A percentile compares a stretch with the other conserved stretches of the same genome.
These are phyloP conservation scores for Aspergillus brasiliensis DNA, from an alignment of 2,329 filamentous ascomycete species.

Conservation along the genomic window DNA sequence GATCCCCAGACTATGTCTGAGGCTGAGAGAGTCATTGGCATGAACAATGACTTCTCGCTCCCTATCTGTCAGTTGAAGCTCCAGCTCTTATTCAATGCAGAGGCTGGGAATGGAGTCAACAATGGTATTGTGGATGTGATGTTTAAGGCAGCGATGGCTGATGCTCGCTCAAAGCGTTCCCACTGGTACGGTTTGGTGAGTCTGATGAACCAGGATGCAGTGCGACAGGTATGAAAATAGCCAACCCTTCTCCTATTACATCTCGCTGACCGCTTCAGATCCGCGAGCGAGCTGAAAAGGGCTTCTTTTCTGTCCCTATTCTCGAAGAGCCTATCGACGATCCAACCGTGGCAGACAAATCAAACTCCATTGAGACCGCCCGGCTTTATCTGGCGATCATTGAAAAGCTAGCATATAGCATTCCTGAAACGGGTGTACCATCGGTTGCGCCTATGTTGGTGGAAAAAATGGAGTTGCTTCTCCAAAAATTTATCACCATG, in stretches of 20 bases:
- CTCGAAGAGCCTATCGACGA: conserved; percentile 27
- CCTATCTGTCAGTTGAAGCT: conserved; percentile 47
- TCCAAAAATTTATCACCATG: conserved; percentile 39
- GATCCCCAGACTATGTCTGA: conserved; percentile 25
- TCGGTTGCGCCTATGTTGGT: conserved; percentile 37
- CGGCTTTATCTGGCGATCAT: conserved; percentile 43
- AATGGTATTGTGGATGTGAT: conserved; percentile 41
- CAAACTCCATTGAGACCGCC: conserved; percentile 32
- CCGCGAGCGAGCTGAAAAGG: conserved; percentile 44
- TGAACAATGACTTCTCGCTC: conserved; percentile 46
- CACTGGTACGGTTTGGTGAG: conserved; percentile 45
- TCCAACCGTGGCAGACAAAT: conserved; percentile 12
- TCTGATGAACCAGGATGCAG: conserved; percentile 41
- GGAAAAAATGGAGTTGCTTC: conserved; percentile 44
- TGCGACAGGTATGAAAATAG: conserved; percentile 33
- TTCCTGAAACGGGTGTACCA: conserved; percentile 36
- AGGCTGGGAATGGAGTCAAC: conserved; percentile 29
- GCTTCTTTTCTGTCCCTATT: conserved; percentile 40
- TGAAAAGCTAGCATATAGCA: conserved; percentile 41
- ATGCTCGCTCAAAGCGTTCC: conserved; percentile 35
- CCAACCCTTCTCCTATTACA: background rate
- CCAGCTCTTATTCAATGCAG: conserved; percentile 41
- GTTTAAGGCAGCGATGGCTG: conserved; percentile 42
- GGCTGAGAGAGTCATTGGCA: conserved; percentile 38
- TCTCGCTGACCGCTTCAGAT: conserved; percentile 31